phyloP scores from a whole-genome alignment of 2,329 filamentous ascomycete species.

The Magnaporthales sp. region DNA sequence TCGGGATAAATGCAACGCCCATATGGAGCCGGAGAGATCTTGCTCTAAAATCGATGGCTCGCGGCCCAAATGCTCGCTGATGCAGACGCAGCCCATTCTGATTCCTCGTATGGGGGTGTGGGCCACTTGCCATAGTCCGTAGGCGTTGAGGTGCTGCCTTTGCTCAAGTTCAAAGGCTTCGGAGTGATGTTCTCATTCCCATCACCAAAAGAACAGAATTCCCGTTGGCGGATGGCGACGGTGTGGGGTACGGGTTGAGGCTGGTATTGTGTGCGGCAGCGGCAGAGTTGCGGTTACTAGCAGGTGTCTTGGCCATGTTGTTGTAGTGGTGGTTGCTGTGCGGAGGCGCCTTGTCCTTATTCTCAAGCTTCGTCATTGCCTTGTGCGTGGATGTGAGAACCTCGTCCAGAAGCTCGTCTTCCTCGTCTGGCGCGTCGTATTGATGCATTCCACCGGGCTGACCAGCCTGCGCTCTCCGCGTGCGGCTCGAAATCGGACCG shows the following conservation, averaged over 20 bases:
- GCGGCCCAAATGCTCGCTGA: constrained; percentile 74
- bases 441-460: constrained; percentile 59
- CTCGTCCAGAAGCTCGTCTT: constrained; percentile 92
- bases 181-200: constrained; percentile 52
- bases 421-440: constrained; percentile 92
- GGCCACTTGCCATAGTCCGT: constrained; percentile 66
- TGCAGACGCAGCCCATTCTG: constrained; percentile 80
- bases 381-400: constrained; percentile 69
- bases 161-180: constrained; percentile 62
- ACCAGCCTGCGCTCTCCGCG: constrained; percentile 65
- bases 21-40: constrained; percentile 7
- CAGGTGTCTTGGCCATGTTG: constrained; percentile 13
- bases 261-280: constrained; percentile 49
- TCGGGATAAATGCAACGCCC: constrained; percentile 8
- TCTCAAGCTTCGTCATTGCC: constrained; percentile 62
- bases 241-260: constrained; percentile 53
- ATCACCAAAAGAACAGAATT: constrained; percentile 64
- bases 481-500: constrained; percentile 68
- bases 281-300: constrained; percentile 29
- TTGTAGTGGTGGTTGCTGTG: background rate
- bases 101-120: constrained; percentile 89
- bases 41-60: constrained; percentile 49
- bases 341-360: constrained; percentile 30
- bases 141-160: constrained; percentile 29
- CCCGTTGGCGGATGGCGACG: constrained; percentile 73